A percentile compares a stretch with the other conserved stretches of the same genome.
Conservation (phyloP, 108 stramenopile genomes). For the Seminavis robusta region DNA sequence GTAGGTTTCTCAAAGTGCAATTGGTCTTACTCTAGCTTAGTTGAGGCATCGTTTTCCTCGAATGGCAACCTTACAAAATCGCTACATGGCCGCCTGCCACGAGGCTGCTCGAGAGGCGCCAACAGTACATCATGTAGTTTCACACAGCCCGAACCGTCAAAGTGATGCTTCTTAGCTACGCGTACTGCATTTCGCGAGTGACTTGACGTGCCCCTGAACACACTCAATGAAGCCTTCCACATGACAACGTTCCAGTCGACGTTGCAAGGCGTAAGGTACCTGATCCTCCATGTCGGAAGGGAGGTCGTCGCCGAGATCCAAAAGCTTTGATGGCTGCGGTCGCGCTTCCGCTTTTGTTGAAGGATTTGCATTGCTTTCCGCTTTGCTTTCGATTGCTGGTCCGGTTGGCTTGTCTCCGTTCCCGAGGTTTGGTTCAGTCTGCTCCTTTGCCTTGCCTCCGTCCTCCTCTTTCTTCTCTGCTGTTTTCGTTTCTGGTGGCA, state of each 20-base stretch:
- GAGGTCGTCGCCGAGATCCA: constrained; percentile 74
- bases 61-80: no score
- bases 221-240: constrained; percentile 80
- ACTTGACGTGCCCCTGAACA: constrained; percentile 61
- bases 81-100: no score
- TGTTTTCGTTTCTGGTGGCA: constrained; percentile 31
- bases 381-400: not conserved
- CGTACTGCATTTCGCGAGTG: constrained; percentile 44
- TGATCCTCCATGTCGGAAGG: constrained; percentile 71
- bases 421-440: not conserved
- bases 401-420: constrained; percentile 2
- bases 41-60: no score
- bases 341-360: not conserved
- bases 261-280: constrained; percentile 44
- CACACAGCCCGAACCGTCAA: no score
- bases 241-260: constrained; percentile 74
- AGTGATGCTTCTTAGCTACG: no score
- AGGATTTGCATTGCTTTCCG: not conserved
- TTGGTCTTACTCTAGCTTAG: no score
- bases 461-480: no score
- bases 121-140: no score
- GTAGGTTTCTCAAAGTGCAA: no score
- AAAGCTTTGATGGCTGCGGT: constrained; percentile 23
- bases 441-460: no score
- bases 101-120: no score